Evolutionary conservation across 1,139 yeast genomes (phyloP).

Genomic region (Casaregolazyma suthepensis): DNA sequence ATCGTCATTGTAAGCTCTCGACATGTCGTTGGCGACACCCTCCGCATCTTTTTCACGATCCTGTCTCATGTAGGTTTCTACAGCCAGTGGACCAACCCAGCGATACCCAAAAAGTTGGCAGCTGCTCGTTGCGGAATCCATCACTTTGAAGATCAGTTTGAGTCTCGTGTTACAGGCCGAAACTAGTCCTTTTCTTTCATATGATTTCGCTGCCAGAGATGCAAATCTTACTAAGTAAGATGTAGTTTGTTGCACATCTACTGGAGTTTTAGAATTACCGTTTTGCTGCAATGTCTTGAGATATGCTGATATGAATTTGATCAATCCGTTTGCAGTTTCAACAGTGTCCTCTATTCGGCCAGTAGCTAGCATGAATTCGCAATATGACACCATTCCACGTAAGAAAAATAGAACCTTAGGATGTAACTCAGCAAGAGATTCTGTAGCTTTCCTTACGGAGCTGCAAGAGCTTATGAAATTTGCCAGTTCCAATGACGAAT

Average conservation of each 20-base stretch:
- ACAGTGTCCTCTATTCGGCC: neutral
- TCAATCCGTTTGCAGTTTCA: slow-evolving; percentile 3
- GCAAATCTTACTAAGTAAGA: neutral
- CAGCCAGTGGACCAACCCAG: slow-evolving; percentile 4
- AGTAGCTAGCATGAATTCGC: neutral
- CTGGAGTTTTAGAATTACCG: neutral
- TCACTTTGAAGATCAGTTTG: neutral
- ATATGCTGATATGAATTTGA: slow-evolving; percentile 4
- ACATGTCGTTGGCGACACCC: neutral
- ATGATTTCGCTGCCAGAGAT: neutral
- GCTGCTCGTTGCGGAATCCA: neutral
- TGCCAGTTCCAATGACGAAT: neutral
- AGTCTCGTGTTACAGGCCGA: slow-evolving; percentile 1
- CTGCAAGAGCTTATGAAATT: neutral
- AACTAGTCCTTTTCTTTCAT: slow-evolving; percentile 3
- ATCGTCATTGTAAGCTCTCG: neutral
- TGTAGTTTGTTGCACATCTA: neutral
- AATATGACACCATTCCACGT: slow-evolving; percentile 1
- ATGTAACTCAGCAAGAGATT: neutral
- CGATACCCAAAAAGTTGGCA: slow-evolving; percentile 1
- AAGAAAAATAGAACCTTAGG: slow-evolving; percentile 1
- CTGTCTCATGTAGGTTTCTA: neutral
- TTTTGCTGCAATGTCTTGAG: neutral
- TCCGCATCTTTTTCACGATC: neutral
- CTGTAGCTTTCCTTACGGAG: neutral